These are phyloP conservation scores for Suillus occidentalis DNA, from an alignment of 768 basidiomycete genomes.

Conservation along the genomic window DNA sequence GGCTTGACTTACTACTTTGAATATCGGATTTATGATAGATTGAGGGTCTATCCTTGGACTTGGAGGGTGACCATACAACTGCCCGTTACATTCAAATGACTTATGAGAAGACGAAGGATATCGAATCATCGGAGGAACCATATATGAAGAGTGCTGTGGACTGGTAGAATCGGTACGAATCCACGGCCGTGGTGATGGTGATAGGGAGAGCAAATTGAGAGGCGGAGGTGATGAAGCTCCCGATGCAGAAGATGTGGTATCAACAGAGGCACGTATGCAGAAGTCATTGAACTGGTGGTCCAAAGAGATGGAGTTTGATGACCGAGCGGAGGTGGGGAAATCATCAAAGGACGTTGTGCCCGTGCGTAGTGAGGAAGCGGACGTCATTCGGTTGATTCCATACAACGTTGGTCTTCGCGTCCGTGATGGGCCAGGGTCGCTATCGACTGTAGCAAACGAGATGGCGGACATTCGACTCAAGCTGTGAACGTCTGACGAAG, in stretches of 20 bases:
- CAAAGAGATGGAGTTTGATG: conserved; percentile 76
- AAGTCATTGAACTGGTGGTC: conserved; percentile 82
- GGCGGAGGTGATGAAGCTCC: conserved; percentile 77
- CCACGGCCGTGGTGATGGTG: conserved; percentile 63
- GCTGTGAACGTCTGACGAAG: conserved; percentile 82
- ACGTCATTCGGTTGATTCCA: conserved; percentile 73
- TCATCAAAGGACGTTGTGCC: conserved; percentile 65
- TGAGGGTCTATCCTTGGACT: conserved; percentile 62
- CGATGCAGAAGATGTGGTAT: conserved; percentile 53
- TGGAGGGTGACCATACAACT: conserved; percentile 55
- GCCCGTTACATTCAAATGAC: conserved; percentile 53
- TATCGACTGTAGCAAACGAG: conserved; percentile 83
- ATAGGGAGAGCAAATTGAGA: conserved; percentile 71
- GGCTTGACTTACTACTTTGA: conserved; percentile 75
- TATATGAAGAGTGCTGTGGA: conserved; percentile 34
- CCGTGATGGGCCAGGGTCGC: conserved; percentile 78
- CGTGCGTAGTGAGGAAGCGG: conserved; percentile 67
- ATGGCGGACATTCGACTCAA: conserved; percentile 72
- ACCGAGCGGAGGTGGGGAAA: conserved; percentile 69
- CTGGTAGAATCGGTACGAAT: conserved; percentile 43
- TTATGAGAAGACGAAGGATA: conserved; percentile 39
- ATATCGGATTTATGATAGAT: conserved; percentile 80
- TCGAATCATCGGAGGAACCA: conserved; percentile 37
- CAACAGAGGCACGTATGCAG: conserved; percentile 66
- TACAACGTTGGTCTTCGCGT: conserved; percentile 63